Percentiles rank a stretch among this genome's conserved stretches.
Evolutionary conservation across 73 alveolate genomes (phyloP).

Genomic region (Paramecium tetraurelia): DNA sequence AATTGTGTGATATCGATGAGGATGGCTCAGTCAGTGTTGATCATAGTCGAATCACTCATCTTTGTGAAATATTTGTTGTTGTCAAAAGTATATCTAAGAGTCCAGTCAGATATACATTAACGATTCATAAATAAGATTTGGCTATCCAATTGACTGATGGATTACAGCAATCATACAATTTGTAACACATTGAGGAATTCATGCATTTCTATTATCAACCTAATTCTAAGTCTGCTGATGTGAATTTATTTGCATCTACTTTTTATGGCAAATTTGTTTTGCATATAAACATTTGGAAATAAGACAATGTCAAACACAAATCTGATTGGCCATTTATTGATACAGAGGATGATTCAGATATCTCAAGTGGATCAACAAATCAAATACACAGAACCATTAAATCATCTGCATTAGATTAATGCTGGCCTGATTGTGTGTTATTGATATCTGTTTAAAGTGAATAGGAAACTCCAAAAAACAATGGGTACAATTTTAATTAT

Average conservation of each 20-base stretch:
- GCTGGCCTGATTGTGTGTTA: conserved; percentile 35
- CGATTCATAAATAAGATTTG: conserved; percentile 11
- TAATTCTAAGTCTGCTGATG: not conserved
- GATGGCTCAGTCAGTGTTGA: not conserved
- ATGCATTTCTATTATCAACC: conserved; percentile 37
- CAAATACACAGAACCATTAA: conserved; percentile 11
- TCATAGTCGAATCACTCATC: not conserved
- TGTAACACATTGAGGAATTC: not conserved
- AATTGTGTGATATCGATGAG: not conserved
- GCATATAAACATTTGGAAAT: not conserved
- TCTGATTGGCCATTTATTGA: conserved; percentile 43
- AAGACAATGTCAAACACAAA: not conserved
- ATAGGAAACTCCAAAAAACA: not conserved
- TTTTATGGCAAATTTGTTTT: not conserved
- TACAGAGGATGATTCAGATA: not conserved
- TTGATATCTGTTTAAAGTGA: not conserved
- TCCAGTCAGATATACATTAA: conserved; percentile 28
- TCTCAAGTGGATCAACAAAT: not conserved
- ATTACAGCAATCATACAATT: not conserved
- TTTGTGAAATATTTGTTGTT: conserved; percentile 2
- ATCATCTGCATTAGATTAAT: not conserved
- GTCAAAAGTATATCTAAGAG: not conserved
- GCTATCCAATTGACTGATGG: conserved; percentile 22
- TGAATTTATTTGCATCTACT: not conserved
- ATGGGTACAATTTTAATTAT: not conserved